Percentiles rank a stretch among this genome's conserved stretches.
Conservation (phyloP, 176 grass and related monocot genomes). For the Saccharum spontaneum region DNA sequence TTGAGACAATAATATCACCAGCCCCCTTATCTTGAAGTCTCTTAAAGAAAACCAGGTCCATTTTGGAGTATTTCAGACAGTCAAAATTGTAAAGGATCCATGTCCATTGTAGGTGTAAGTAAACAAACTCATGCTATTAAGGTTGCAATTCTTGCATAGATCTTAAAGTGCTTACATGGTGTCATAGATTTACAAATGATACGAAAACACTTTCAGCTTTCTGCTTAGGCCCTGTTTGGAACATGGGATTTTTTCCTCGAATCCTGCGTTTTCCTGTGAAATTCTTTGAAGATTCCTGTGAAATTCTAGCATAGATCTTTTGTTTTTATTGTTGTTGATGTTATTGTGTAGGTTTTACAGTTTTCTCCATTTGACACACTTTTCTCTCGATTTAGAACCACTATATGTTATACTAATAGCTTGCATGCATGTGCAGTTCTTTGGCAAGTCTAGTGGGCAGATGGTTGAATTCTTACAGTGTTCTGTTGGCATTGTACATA, state of each 20-base stretch:
- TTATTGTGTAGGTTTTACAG: not conserved
- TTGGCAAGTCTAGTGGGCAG: slow-evolving; percentile 73
- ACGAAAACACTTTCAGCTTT: not conserved
- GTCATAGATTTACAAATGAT: not conserved
- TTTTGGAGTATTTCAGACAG: not conserved
- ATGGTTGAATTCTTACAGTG: slow-evolving; percentile 93
- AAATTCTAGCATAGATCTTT: not conserved
- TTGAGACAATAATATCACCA: not conserved
- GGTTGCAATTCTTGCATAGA: not conserved
- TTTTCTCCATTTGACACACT: not conserved
- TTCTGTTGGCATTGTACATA: slow-evolving; percentile 92
- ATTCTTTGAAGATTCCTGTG: not conserved
- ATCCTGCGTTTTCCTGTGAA: not conserved
- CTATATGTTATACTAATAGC: not conserved
- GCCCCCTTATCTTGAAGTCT: not conserved
- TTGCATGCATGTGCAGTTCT: slow-evolving; percentile 56
- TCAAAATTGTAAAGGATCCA: not conserved
- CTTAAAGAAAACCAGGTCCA: not conserved
- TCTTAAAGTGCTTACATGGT: not conserved
- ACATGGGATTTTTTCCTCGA: not conserved
- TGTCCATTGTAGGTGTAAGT: not conserved
- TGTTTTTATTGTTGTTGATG: not conserved
- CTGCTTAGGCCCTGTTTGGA: not conserved
- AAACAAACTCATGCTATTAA: not conserved
- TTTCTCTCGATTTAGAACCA: not conserved